Base-by-base conservation (phyloP, 2,329 filamentous ascomycete species). In the Colletotrichum coccodes region DNA sequence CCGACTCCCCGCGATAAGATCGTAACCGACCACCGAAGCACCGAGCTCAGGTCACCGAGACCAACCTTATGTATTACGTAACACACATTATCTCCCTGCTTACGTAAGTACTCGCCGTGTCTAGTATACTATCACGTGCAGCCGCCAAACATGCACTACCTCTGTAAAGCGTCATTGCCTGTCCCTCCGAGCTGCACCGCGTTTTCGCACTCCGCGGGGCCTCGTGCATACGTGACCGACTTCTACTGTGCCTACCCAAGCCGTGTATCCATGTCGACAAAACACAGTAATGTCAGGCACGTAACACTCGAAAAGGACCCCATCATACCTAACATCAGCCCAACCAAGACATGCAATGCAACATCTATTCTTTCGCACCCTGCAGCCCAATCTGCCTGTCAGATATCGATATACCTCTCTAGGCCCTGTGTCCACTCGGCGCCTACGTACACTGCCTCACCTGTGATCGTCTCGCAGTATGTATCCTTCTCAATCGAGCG, bases 1-100 rank as follows among this genome's bases (percentile, higher is more conserved):
- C 59, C 64, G 64, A 67, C 44, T 30, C 34, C 36, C 44, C 60
- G 60, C 57, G 57, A 61, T 36, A 53, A 53, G 50, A 32, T 58
- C 40, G 36, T 21, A 57, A 46, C 54, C n/a, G 34, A 46, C 59
- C 59, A 50, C 58, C 40, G 40, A 50, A 49, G 30, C 50, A 50
- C 64, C 60, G 64, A 58, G 40, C 28, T 52, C 49, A 54, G 47
- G 30, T 26, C 60, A 49, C 50, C 60, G 26, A 61, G 47, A 26
- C 30, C 21, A 26, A 3, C 7, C 3, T 21, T 3, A 1, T 5
- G 3, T 6, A 9, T 61, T 53, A 32, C 6, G 11, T 61, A 42
- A 49, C 36, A 2, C n/a, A n/a, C n/a, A n/a, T n/a, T n/a, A n/a
- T 44, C n/a, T 28, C 14, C 2, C 21, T 4, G 16, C 28, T 58